These are phyloP conservation scores for Chrysopogon serrulatus DNA, from an alignment of 176 grass and related monocot genomes.

Conservation along the genomic window DNA sequence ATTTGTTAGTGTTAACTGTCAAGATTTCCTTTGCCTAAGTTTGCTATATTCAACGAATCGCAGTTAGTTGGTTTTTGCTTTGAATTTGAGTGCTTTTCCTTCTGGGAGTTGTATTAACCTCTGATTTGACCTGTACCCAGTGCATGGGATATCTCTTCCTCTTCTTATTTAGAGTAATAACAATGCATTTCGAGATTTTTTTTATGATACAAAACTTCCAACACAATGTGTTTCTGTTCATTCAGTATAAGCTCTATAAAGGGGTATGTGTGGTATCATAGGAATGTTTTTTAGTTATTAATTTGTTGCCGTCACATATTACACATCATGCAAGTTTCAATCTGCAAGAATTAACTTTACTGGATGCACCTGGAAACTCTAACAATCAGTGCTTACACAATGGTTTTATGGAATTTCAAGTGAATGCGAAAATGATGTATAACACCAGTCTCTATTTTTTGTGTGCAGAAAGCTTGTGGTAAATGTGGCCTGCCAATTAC, in stretches of 20 bases:
- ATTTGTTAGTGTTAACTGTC: not conserved
- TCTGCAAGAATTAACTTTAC: not conserved
- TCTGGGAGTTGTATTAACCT: not conserved
- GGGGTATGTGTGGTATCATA: not conserved
- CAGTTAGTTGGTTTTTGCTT: not conserved
- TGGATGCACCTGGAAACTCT: not conserved
- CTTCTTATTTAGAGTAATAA: not conserved
- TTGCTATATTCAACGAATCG: not conserved
- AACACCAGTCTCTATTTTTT: constrained; percentile 27
- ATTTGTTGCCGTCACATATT: not conserved
- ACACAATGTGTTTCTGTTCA: not conserved
- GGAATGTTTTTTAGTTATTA: not conserved
- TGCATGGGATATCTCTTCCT: not conserved
- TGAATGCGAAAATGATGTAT: constrained; percentile 1
- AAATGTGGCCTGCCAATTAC: constrained; percentile 63
- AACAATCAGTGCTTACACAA: not conserved
- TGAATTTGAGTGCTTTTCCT: not conserved
- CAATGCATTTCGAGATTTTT: not conserved
- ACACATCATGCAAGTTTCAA: not conserved
- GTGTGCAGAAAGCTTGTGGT: constrained; percentile 75
- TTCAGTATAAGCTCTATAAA: not conserved
- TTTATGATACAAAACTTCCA: not conserved
- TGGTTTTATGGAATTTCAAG: not conserved
- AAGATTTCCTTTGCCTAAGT: not conserved
- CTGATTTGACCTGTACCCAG: not conserved